Evolutionary conservation across 2,329 filamentous ascomycete genomes (phyloP).

Genomic region (Helotiales sp.): DNA sequence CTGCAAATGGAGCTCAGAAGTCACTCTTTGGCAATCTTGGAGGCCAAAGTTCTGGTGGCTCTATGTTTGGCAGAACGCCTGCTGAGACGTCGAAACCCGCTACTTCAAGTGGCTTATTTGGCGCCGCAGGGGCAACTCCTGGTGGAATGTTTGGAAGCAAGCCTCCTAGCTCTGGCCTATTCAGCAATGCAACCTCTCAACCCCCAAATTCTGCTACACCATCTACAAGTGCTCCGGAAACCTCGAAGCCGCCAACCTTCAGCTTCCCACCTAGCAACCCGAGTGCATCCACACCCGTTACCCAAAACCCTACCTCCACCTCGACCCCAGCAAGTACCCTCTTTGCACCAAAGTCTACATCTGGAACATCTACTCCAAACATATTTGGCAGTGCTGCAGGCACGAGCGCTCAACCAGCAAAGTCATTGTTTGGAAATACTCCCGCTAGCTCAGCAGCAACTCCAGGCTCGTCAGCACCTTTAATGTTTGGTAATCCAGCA

Average conservation of each 20-base stretch:
- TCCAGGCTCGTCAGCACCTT: constrained; percentile 16
- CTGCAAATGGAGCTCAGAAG: constrained; percentile 23
- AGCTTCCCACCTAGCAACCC: not conserved
- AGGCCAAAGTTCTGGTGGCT: constrained; percentile 7
- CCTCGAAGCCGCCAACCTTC: not conserved
- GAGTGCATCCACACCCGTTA: not conserved
- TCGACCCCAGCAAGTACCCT: constrained; percentile 5
- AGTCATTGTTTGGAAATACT: constrained; percentile 33
- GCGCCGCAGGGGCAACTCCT: constrained; percentile 5
- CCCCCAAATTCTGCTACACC: not conserved
- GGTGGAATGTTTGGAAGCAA: not conserved
- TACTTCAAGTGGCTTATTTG: not conserved
- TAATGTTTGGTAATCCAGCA: constrained; percentile 16
- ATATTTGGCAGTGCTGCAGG: constrained; percentile 13
- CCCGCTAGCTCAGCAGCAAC: constrained; percentile 21
- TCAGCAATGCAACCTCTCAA: not conserved
- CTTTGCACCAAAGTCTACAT: constrained; percentile 13
- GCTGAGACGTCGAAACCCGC: constrained; percentile 3
- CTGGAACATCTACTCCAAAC: constrained; percentile 14
- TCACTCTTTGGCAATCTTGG: constrained; percentile 21
- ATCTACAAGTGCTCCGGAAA: not conserved
- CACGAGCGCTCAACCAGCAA: not conserved
- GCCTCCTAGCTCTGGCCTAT: not conserved
- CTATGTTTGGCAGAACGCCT: constrained; percentile 15
- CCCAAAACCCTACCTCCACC: constrained; percentile 2